Base-by-base conservation (phyloP, 2,329 filamentous ascomycete genomes). In the Hymenotorrendiella dingleyae region DNA sequence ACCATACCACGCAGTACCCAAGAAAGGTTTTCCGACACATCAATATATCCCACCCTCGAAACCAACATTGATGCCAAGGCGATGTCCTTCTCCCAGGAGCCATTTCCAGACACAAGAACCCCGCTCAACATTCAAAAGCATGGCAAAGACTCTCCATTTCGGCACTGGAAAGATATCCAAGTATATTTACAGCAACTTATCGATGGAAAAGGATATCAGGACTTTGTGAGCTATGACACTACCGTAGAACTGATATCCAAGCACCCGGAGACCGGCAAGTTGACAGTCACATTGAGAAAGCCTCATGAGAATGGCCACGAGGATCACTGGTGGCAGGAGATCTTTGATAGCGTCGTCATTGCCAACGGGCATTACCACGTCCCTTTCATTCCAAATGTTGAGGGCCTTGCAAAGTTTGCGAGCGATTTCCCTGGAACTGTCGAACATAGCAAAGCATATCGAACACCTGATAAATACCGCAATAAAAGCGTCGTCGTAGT, bases 361-460 rank as follows among this genome's bases (percentile, higher is more conserved):
- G 79, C 82, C 0, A 76, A 71, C 19, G 83, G 83, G 0, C 82
- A 86, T 59, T 86, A 84, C 54, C 74, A 73, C 44, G 68, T 82
- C 2, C 82, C 82, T 0, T 75, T 73, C 37, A 65, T 86, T 1
- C 83, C 83, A 0, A 65, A 72, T 21, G 73, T 81, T 1, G 62
- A 68, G 0, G 83, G 83, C 0, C 67, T 86, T 3, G 57, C 66
- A 7, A 65, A 66, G 10, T 83, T 77, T 72, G 74, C 10, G 6
- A 26, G 9, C 4, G 80, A 52, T 40, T 62, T n/a, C 56, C 74
- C 76, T 0, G 68, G 67, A 0, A 58, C 64, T 1, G 72, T 86
- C 12, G 71, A 70, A 4, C 83, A 87, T 56, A 86, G 85, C 1
- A 93, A 90, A 60, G 77, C 76, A 48, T 93, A 86, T 56, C 76